These are phyloP conservation scores for Fusarium xylarioides DNA, from an alignment of 2,329 filamentous ascomycete species.

Conservation along the genomic window DNA sequence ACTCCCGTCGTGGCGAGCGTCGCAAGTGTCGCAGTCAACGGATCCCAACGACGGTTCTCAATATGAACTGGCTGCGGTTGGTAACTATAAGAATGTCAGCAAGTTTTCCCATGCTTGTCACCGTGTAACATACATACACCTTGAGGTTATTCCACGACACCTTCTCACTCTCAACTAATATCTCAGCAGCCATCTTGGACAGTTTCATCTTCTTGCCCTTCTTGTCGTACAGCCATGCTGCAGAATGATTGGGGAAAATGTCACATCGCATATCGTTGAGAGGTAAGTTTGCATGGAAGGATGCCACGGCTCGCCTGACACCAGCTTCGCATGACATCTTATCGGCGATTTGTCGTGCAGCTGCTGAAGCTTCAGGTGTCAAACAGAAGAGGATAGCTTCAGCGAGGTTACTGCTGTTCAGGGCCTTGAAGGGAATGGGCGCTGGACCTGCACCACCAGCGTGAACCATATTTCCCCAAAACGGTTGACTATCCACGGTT, in stretches of 20 bases:
- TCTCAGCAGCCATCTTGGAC: conserved; percentile 26
- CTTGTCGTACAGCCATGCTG: conserved; percentile 18
- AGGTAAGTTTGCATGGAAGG: conserved; percentile 37
- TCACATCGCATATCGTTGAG: conserved; percentile 31
- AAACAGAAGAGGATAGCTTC: conserved; percentile 24
- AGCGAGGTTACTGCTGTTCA: conserved; percentile 12
- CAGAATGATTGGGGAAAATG: background rate
- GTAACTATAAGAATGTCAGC: background rate
- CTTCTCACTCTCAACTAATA: conserved; percentile 13
- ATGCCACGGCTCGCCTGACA: conserved; percentile 29
- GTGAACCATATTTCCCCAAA: conserved; percentile 35
- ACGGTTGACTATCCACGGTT: conserved; percentile 4
- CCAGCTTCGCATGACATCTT: conserved; percentile 31
- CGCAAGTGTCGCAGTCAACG: no score
- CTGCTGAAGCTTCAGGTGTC: conserved; percentile 1
- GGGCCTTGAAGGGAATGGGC: conserved; percentile 19
- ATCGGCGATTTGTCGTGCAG: conserved; percentile 6
- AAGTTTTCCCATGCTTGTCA: no score
- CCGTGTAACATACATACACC: no score
- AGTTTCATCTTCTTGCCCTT: conserved; percentile 9
- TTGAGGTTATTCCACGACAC: conserved; percentile 20
- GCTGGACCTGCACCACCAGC: conserved; percentile 20
- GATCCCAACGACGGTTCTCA: conserved; percentile 30
- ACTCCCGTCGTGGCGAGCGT: no score
- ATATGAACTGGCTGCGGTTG: conserved; percentile 14